These are phyloP conservation scores for Cercophora samala DNA, from an alignment of 495 filamentous ascomycete genomes.

Conservation along the genomic window DNA sequence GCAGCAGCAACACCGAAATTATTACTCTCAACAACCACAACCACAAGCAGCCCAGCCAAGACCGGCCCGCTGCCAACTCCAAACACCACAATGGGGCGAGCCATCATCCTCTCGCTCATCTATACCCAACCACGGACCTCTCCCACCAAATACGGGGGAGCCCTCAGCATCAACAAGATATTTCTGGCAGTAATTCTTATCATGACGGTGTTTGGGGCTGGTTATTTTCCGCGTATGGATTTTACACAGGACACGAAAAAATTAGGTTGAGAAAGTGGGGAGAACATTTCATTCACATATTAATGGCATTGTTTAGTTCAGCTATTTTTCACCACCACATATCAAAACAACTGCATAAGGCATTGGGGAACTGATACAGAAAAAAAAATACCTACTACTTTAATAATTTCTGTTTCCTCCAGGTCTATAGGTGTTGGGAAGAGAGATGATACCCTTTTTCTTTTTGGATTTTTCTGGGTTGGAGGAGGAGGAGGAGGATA, in stretches of 20 bases:
- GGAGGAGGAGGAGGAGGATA: background rate
- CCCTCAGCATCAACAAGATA: background rate
- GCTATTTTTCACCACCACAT: background rate
- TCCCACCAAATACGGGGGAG: background rate
- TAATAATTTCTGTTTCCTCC: background rate
- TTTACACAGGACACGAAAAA: background rate
- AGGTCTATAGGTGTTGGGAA: background rate
- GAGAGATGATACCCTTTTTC: background rate
- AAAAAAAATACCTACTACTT: background rate
- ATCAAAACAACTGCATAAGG: background rate
- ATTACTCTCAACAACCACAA: background rate
- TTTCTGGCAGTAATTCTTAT: slow-evolving; percentile 6
- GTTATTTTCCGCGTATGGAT: too few relatives aligned
- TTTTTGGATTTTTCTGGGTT: background rate
- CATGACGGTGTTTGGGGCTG: background rate
- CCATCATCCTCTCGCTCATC: slow-evolving; percentile 4
- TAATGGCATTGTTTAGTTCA: background rate
- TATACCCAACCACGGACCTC: background rate
- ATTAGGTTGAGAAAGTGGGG: background rate
- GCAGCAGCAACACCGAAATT: background rate
- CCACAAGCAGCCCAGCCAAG: background rate
- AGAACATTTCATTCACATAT: background rate
- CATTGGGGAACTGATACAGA: background rate
- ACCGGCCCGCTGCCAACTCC: background rate
- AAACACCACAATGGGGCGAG: background rate